A percentile compares a stretch with the other conserved stretches of the same genome.
Conservation (phyloP, 495 filamentous ascomycete species). For the Poronia punctata region DNA sequence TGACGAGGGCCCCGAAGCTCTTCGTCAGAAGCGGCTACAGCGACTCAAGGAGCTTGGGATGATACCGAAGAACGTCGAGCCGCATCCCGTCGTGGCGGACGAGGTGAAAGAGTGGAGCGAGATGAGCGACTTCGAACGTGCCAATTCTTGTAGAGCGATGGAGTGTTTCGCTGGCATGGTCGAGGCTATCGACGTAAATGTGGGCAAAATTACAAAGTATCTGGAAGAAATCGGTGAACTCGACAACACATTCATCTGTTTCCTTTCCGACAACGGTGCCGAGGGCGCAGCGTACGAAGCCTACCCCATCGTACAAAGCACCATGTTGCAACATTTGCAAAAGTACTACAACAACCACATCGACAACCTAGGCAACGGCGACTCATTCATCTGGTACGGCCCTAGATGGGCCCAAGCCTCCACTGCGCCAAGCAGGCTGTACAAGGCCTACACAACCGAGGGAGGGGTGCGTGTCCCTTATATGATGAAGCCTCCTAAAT, state of each 20-base stretch:
- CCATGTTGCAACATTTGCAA: conserved; percentile 46
- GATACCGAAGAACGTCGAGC: conserved; percentile 44
- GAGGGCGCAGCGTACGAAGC: conserved; percentile 60
- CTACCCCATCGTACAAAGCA: conserved; percentile 46
- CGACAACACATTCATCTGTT: conserved; percentile 58
- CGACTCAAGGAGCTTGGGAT: conserved; percentile 48
- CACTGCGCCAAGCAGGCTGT: conserved; percentile 55
- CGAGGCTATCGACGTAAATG: conserved; percentile 54
- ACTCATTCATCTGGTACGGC: conserved; percentile 61
- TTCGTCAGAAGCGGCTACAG: conserved; percentile 45
- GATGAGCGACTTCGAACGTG: conserved; percentile 45
- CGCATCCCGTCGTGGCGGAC: conserved; percentile 51
- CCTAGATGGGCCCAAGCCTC: conserved; percentile 60
- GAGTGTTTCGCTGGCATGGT: conserved; percentile 59
- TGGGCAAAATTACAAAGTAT: conserved; percentile 55
- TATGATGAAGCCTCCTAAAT: conserved; percentile 38
- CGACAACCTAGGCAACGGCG: conserved; percentile 54
- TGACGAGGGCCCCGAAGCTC: conserved; percentile 50
- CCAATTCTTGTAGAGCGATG: conserved; percentile 51
- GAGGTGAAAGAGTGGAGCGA: conserved; percentile 51
- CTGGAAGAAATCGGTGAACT: conserved; percentile 52
- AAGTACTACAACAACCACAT: conserved; percentile 58
- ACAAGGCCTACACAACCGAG: conserved; percentile 59
- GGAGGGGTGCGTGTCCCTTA: conserved; percentile 56
- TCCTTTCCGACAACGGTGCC: conserved; percentile 60